Evolutionary conservation across 2,329 filamentous ascomycete species (phyloP), one percentile per base, ranked within the genome.

Genomic region (Cladosporium sp.): DNA sequence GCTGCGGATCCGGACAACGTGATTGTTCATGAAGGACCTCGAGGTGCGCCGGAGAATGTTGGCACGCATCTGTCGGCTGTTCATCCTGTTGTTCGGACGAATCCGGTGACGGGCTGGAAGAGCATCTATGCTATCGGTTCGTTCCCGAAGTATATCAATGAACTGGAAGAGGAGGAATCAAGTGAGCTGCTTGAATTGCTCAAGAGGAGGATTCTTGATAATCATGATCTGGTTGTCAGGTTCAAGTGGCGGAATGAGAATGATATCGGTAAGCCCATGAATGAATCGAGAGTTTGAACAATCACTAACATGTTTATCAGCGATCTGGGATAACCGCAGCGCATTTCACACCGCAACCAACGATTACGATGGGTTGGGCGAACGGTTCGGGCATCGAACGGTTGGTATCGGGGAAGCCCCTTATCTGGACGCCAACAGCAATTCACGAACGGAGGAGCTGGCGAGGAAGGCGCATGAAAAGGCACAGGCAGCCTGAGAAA

Each of bases 271-370:
- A 12, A 50, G 47, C 17, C 12, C 24, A 27, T 36, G 32, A 12
- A 36, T 13, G 13, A 12, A 36, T 36, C n/a, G n/a, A n/a, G n/a
- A n/a, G 22, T n/a, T 6, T 12, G 29, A n/a, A 5, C 4, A 30
- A 15, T 47, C 13, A 49, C 29, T 6, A n/a, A 41, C 38, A 2
- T 20, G n/a, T n/a, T 4, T 44, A 8, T n/a, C 18, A 43, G 77
- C 81, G 1, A 83, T 86, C 56, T 87, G 84, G 84, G 83, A 87
- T 61, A 86, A 86, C 53, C 68, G 80, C 5, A 78, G 75, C 47
- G 75, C 70, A 0, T 83, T 79, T 64, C 80, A 84, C 57, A 77
- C 76, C 29, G 82, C 80, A 0, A 85, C 80, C 0, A 83, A 79
- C 54, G 84, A 86, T 56, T 85, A 84, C 39, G 73, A 74, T 12